phyloP scores from a whole-genome alignment of 768 basidiomycete genomes.

The Leccinum rimulosum region DNA sequence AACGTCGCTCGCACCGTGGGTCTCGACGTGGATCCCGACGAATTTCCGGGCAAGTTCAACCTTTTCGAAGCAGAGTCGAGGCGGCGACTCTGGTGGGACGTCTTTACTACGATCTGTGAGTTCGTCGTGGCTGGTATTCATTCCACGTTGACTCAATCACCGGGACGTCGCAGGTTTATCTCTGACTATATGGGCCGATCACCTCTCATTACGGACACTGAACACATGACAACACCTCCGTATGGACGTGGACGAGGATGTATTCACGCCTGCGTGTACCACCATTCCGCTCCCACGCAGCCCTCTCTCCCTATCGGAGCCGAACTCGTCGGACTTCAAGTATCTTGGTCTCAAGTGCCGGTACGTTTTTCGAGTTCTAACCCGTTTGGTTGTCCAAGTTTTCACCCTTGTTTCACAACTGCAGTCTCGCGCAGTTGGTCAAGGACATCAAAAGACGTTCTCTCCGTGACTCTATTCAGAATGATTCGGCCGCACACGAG shows the following conservation, averaged over 20 bases:
- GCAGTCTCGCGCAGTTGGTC: conserved; percentile 61
- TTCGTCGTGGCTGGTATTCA: conserved; percentile 13
- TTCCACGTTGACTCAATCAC: conserved; percentile 10
- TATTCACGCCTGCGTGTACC: conserved; percentile 46
- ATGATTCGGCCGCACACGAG: conserved; percentile 23
- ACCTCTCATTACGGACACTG: conserved; percentile 54
- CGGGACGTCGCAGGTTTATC: conserved; percentile 50
- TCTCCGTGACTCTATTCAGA: conserved; percentile 38
- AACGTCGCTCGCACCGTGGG: conserved; percentile 64
- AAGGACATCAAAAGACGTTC: conserved; percentile 58
- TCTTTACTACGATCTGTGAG: conserved; percentile 75
- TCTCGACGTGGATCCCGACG: conserved; percentile 57
- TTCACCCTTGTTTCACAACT: conserved; percentile 4
- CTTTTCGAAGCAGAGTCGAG: conserved; percentile 52
- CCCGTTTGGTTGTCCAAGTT: background rate
- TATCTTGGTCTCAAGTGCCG: conserved; percentile 60
- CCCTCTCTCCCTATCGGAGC: conserved; percentile 24
- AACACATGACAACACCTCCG: conserved; percentile 57
- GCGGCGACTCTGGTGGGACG: conserved; percentile 74
- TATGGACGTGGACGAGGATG: conserved; percentile 53
- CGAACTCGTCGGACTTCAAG: conserved; percentile 36
- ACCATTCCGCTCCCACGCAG: conserved; percentile 40
- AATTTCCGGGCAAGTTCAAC: conserved; percentile 44
- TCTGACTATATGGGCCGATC: conserved; percentile 65
- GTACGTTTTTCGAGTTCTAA: conserved; percentile 34